These are phyloP conservation scores for Puccinia horiana DNA, from an alignment of 1,284 basidiomycete genomes.

Conservation along the genomic window DNA sequence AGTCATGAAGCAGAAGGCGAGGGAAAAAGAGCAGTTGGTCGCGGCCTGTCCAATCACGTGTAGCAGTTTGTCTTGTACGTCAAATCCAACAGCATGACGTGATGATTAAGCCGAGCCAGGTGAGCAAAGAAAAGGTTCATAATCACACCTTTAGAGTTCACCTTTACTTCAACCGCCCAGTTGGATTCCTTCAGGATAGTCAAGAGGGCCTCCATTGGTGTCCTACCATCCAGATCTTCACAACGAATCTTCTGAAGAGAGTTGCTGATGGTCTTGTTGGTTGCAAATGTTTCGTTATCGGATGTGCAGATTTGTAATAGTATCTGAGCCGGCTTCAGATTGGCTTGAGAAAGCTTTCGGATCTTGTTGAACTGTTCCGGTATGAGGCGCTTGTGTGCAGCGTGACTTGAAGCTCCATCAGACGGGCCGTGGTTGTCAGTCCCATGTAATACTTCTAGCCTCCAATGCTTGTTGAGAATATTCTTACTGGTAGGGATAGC, in stretches of 20 bases:
- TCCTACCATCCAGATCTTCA: not conserved
- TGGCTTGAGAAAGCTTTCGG: too few relatives aligned
- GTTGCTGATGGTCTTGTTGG: slow-evolving; percentile 1
- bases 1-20: not conserved
- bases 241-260: too few relatives aligned
- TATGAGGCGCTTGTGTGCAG: not conserved
- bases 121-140: not conserved
- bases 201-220: not conserved
- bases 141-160: not conserved
- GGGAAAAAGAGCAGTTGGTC: not conserved
- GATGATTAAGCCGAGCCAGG: not conserved
- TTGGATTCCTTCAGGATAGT: slow-evolving; percentile 3
- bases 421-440: too few relatives aligned
- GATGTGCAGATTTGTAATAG: not conserved
- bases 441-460: not conserved
- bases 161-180: not conserved
- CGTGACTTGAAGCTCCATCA: not conserved
- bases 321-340: too few relatives aligned
- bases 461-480: not conserved
- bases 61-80: slow-evolving; percentile 5
- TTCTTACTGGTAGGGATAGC: not conserved
- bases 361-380: not conserved
- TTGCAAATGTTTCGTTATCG: not conserved
- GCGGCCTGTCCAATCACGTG: slow-evolving; percentile 7
- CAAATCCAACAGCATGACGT: not conserved